Evolutionary conservation across 164 flowering plant species (phyloP).

Genomic region (Nelumbo lutea): DNA sequence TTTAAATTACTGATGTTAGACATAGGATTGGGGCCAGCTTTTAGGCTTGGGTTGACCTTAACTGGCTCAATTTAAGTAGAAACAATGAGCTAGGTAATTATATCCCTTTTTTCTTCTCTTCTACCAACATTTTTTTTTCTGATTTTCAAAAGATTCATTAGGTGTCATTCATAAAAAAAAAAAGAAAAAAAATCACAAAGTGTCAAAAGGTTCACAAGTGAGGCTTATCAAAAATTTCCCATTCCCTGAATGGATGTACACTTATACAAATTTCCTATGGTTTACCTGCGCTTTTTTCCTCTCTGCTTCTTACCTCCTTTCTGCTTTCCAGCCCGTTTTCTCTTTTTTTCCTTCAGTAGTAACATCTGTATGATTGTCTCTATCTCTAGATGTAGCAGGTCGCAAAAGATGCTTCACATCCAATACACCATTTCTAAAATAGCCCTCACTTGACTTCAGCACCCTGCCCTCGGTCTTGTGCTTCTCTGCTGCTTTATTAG

Average conservation of each 20-base stretch:
- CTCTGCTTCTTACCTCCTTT: slow-evolving; percentile 37
- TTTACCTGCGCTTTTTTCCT: slow-evolving; percentile 23
- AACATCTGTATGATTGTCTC: neutral
- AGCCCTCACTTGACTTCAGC: slow-evolving; percentile 63
- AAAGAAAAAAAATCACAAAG: too few species aligned
- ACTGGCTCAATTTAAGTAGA: too few species aligned
- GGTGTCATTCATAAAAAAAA: too few species aligned
- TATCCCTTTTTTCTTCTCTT: too few species aligned
- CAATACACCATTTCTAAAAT: slow-evolving; percentile 61
- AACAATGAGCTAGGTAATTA: too few species aligned
- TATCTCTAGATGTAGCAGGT: slow-evolving; percentile 23
- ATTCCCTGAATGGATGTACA: neutral
- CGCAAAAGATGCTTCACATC: slow-evolving; percentile 61
- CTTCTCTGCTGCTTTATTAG: slow-evolving; percentile 29
- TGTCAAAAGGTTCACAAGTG: too few species aligned
- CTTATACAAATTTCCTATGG: neutral
- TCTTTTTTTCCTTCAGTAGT: slow-evolving; percentile 24
- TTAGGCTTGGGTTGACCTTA: too few species aligned
- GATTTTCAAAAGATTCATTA: too few species aligned
- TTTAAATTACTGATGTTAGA: too few species aligned
- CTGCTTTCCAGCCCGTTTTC: slow-evolving; percentile 25
- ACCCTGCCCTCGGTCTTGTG: slow-evolving; percentile 55
- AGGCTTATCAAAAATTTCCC: neutral
- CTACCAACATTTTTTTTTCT: too few species aligned
- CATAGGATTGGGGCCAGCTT: too few species aligned